Conservation (phyloP, 2,329 filamentous ascomycete species). For the Penicillium sp. region DNA sequence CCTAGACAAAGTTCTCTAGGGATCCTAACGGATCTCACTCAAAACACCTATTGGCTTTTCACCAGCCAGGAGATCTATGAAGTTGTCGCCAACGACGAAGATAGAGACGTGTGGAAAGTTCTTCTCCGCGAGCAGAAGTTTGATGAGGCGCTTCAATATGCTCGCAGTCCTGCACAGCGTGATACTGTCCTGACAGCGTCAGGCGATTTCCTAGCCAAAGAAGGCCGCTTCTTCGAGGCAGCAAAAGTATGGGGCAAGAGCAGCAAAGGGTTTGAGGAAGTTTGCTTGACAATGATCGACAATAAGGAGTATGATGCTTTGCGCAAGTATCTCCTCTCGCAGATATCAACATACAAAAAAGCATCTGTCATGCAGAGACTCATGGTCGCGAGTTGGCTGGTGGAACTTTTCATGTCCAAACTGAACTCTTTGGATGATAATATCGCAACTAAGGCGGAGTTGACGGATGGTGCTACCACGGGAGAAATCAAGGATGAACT, state of each 20-base stretch:
- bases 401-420: conserved; percentile 97
- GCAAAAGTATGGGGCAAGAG: conserved; percentile 90
- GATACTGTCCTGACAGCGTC: conserved; percentile 90
- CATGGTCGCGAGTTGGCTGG: conserved; percentile 93
- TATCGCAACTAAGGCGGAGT: conserved; percentile 82
- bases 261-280: conserved; percentile 95
- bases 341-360: conserved; percentile 79
- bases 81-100: conserved; percentile 85
- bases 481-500: conserved; percentile 69
- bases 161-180: conserved; percentile 75
- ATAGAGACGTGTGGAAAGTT: conserved; percentile 91
- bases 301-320: conserved; percentile 86
- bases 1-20: conserved; percentile 77
- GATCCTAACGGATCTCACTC: conserved; percentile 83
- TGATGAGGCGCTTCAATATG: conserved; percentile 82
- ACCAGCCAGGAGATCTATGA: conserved; percentile 90
- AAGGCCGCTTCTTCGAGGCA: conserved; percentile 80
- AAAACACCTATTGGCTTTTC: conserved; percentile 97
- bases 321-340: conserved; percentile 83
- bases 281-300: conserved; percentile 87
- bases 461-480: conserved; percentile 69
- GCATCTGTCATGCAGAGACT: conserved; percentile 84
- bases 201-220: conserved; percentile 81
- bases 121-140: conserved; percentile 86
- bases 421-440: conserved; percentile 92